A percentile compares a stretch with the other conserved stretches of the same genome.
Evolutionary conservation across 1,139 yeast species (phyloP).

Genomic region (Trichomonascaceae sp.): DNA sequence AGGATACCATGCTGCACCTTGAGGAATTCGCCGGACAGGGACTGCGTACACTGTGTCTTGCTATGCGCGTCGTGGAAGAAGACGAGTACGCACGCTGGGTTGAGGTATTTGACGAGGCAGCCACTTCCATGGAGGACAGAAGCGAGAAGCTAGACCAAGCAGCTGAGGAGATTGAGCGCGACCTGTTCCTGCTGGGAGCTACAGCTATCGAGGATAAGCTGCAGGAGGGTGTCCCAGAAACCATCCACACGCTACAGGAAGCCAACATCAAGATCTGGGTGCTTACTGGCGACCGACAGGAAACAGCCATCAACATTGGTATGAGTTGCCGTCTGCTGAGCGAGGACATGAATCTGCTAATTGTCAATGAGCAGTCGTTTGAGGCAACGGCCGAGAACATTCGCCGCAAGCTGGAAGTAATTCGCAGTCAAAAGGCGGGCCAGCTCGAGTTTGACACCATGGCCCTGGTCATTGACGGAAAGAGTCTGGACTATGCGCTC

Average conservation of each 20-base stretch:
- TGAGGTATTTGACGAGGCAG: conserved; percentile 54
- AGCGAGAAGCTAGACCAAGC: conserved; percentile 66
- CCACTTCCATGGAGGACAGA: conserved; percentile 69
- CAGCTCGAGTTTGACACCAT: conserved; percentile 62
- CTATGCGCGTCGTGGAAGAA: conserved; percentile 68
- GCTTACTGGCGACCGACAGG: conserved; percentile 95
- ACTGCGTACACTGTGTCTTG: conserved; percentile 85
- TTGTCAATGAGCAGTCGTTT: conserved; percentile 74
- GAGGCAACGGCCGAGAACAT: conserved; percentile 64
- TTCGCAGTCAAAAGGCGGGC: conserved; percentile 25
- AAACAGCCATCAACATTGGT: conserved; percentile 97
- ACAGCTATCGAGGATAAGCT: conserved; percentile 97
- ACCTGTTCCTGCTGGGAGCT: conserved; percentile 77
- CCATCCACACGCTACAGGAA: conserved; percentile 83
- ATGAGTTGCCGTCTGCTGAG: conserved; percentile 90
- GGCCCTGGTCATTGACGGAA: conserved; percentile 90
- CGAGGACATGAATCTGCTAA: conserved; percentile 89
- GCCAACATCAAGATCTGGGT: conserved; percentile 99
- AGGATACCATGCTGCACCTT: conserved; percentile 70
- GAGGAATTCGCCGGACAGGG: conserved; percentile 98
- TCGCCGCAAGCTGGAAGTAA: conserved; percentile 61
- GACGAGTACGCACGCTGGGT: conserved; percentile 62
- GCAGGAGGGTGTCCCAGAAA: conserved; percentile 97
- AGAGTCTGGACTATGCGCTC: conserved; percentile 72
- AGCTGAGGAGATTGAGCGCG: conserved; percentile 73